Conservation (phyloP, 1,284 basidiomycete genomes). For the Malassezia sympodialis region DNA sequence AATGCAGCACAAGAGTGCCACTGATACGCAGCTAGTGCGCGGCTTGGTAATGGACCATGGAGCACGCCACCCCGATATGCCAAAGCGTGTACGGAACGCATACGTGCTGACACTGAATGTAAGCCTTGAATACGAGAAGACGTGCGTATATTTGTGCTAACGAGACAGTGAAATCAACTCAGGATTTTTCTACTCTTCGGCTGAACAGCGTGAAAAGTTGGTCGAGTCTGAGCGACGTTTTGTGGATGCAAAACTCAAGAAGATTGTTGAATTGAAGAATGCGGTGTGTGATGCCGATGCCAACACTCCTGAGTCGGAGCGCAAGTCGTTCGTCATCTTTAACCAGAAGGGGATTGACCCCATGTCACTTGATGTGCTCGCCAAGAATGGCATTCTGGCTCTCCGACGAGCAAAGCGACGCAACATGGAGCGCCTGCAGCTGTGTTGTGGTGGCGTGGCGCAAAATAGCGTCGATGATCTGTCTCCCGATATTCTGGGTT, state of each 20-base stretch:
- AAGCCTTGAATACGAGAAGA: slow-evolving; percentile 98
- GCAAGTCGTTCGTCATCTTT: slow-evolving; percentile 85
- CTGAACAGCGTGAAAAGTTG: slow-evolving; percentile 96
- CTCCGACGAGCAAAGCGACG: slow-evolving; percentile 89
- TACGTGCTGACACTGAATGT: slow-evolving; percentile 94
- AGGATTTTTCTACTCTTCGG: slow-evolving; percentile 97
- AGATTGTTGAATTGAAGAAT: slow-evolving; percentile 95
- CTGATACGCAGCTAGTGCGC: slow-evolving; percentile 91
- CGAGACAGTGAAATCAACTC: slow-evolving; percentile 85
- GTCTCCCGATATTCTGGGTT: slow-evolving; percentile 78
- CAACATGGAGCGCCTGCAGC: slow-evolving; percentile 49
- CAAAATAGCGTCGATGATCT: slow-evolving; percentile 98
- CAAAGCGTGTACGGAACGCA: slow-evolving; percentile 92
- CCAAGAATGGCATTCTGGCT: slow-evolving; percentile 92
- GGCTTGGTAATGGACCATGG: slow-evolving; percentile 90
- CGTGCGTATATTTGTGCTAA: slow-evolving; percentile 55
- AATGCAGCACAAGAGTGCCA: slow-evolving; percentile 98
- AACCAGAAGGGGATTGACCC: slow-evolving; percentile 99
- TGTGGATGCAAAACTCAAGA: slow-evolving; percentile 86
- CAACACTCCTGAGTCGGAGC: slow-evolving; percentile 45
- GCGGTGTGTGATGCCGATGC: slow-evolving; percentile 63
- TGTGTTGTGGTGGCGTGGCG: slow-evolving; percentile 85
- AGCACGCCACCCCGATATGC: slow-evolving; percentile 97
- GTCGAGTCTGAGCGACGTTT: slow-evolving; percentile 93
- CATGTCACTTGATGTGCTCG: slow-evolving; percentile 86